These are phyloP conservation scores for Fraxinus cuspidata DNA, from an alignment of 257 asterid species.

Conservation along the genomic window DNA sequence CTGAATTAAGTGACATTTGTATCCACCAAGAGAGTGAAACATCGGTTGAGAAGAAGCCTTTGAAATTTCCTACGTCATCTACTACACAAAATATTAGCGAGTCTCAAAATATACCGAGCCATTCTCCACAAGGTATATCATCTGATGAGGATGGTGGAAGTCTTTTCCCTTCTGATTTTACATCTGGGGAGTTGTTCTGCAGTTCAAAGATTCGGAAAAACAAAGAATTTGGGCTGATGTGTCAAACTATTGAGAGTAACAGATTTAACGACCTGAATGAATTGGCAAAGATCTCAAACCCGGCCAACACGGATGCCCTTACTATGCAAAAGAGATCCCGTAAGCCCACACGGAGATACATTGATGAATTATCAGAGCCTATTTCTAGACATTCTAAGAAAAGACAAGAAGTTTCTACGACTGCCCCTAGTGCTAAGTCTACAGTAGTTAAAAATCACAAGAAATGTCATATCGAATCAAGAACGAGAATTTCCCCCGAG, in stretches of 20 bases:
- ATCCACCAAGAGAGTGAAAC: constrained; percentile 37
- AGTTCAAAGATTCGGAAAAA: constrained; percentile 40
- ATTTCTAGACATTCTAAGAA: constrained; percentile 38
- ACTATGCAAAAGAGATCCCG: constrained; percentile 72
- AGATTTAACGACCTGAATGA: constrained; percentile 30
- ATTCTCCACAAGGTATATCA: constrained; percentile 44
- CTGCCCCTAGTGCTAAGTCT: constrained; percentile 45
- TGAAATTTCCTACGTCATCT: constrained; percentile 47
- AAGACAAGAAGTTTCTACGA: constrained; percentile 47
- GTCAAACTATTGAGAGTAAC: constrained; percentile 31
- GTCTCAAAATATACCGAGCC: constrained; percentile 60
- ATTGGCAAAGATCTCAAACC: constrained; percentile 24
- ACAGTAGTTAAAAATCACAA: constrained; percentile 47
- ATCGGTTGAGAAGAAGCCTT: constrained; percentile 43
- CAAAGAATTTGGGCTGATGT: constrained; percentile 26
- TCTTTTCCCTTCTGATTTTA: constrained; percentile 32
- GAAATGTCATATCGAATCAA: constrained; percentile 45
- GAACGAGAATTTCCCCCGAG: constrained; percentile 42
- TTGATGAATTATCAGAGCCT: constrained; percentile 71
- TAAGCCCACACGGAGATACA: constrained; percentile 88
- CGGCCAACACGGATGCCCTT: constrained; percentile 30
- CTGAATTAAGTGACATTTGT: constrained; percentile 43
- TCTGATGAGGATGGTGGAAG: constrained; percentile 48
- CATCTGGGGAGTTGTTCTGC: constrained; percentile 33
- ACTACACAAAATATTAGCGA: constrained; percentile 44